Evolutionary conservation across 371 early-diverging fungal species (phyloP).

Genomic region (Syncephalis fuscata): DNA sequence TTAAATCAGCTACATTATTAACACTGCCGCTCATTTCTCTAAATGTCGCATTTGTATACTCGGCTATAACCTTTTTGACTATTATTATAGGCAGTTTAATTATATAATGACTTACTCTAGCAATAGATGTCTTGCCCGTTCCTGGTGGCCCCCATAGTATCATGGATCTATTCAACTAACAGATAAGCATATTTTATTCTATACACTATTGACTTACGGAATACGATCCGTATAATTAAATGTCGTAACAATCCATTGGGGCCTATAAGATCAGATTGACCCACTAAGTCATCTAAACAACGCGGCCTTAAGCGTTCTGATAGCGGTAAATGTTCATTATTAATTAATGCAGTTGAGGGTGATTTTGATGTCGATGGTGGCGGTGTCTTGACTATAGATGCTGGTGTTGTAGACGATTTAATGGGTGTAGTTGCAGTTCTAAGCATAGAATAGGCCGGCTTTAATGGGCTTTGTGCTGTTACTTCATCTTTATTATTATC

Average conservation of each 20-base stretch:
- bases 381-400: too few species aligned
- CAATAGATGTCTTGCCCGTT: constrained; percentile 74
- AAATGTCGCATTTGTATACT: constrained; percentile 38
- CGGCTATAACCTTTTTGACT: constrained; percentile 36
- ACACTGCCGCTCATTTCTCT: constrained; percentile 56
- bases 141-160: constrained; percentile 69
- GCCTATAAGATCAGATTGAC: constrained; percentile 55
- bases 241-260: constrained; percentile 33
- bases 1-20: constrained; percentile 48
- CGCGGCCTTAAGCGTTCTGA: constrained; percentile 48
- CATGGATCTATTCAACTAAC: constrained; percentile 13
- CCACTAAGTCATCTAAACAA: constrained; percentile 42
- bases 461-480: neutral
- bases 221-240: constrained; percentile 44
- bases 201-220: constrained; percentile 24
- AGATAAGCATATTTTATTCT: neutral
- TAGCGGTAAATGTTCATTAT: constrained; percentile 12
- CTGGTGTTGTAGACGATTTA: constrained; percentile 1
- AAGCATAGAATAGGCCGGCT: too few species aligned
- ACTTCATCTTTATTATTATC: neutral
- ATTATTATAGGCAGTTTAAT: too few species aligned
- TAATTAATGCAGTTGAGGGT: neutral
- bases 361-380: neutral
- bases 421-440: constrained; percentile 5
- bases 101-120: constrained; percentile 14